phyloP scores from a whole-genome alignment of 768 basidiomycete genomes.

The Boletus sp. region DNA sequence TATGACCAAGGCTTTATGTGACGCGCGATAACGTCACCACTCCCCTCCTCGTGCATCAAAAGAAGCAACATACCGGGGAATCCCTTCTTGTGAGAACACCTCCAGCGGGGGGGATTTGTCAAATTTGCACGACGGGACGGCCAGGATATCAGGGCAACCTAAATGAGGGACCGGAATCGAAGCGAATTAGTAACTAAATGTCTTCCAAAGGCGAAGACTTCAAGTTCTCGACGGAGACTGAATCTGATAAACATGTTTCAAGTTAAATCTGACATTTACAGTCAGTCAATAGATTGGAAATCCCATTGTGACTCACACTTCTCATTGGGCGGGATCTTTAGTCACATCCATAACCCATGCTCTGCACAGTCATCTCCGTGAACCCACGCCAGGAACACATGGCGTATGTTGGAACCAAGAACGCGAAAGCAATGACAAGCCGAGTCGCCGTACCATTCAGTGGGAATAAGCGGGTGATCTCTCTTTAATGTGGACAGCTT shows the following conservation, averaged over 20 bases:
- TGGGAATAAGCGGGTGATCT: conserved; percentile 23
- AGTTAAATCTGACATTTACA: neutral
- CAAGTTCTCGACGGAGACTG: neutral
- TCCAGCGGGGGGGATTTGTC: neutral
- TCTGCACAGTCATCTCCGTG: conserved; percentile 27
- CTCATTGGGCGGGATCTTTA: neutral
- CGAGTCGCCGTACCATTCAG: conserved; percentile 8
- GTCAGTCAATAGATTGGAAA: neutral
- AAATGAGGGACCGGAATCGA: neutral
- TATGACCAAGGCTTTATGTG: conserved; percentile 25
- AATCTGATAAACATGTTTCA: neutral
- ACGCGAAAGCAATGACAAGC: conserved; percentile 2
- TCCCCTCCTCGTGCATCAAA: conserved; percentile 25
- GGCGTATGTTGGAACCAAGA: neutral
- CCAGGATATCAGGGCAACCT: neutral
- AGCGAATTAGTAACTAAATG: neutral
- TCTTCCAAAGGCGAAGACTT: neutral
- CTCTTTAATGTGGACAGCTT: conserved; percentile 11
- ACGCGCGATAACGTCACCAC: conserved; percentile 8
- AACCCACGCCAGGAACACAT: conserved; percentile 1
- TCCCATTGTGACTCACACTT: neutral
- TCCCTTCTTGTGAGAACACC: conserved; percentile 21
- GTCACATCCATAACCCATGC: conserved; percentile 9
- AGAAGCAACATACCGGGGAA: conserved; percentile 25
- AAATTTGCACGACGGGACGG: conserved; percentile 1